Conservation (phyloP, 108 stramenopile species). For the Stephanodiscus minutulus region DNA sequence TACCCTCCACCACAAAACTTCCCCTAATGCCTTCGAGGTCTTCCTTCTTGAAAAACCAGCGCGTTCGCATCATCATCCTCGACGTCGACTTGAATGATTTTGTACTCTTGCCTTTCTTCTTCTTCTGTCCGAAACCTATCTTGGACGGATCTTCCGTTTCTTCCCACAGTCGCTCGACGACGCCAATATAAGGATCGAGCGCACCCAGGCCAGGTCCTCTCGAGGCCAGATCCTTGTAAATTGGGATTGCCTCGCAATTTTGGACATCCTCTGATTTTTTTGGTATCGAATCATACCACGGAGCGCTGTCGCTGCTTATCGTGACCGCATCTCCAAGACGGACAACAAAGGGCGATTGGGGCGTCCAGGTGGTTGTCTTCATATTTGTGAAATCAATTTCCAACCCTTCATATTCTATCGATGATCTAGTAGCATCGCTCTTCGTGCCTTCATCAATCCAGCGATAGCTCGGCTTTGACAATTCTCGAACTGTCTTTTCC, state of each 20-base stretch:
- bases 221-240: slow-evolving; percentile 41
- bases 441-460: slow-evolving; percentile 32
- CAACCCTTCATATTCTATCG: slow-evolving; percentile 26
- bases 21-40: slow-evolving; percentile 60
- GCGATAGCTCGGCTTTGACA: slow-evolving; percentile 28
- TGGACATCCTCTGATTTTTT: background rate
- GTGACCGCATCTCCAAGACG: slow-evolving; percentile 58
- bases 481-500: slow-evolving; percentile 2
- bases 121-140: slow-evolving; percentile 37
- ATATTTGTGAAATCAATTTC: slow-evolving; percentile 32
- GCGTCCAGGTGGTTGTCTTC: slow-evolving; percentile 16
- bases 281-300: slow-evolving; percentile 24
- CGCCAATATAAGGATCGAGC: slow-evolving; percentile 60
- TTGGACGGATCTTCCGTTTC: slow-evolving; percentile 29
- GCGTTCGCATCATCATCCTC: slow-evolving; percentile 27
- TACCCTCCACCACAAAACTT: slow-evolving; percentile 39
- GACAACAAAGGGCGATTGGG: slow-evolving; percentile 31
- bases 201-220: slow-evolving; percentile 41
- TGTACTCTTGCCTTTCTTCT: slow-evolving; percentile 14
- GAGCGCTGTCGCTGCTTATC: slow-evolving; percentile 47
- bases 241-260: slow-evolving; percentile 9
- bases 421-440: slow-evolving; percentile 3
- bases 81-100: slow-evolving; percentile 6
- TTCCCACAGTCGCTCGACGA: slow-evolving; percentile 71
- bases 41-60: slow-evolving; percentile 54